Conservation (phyloP, 2,329 filamentous ascomycete species). For the Aspergillus nomiae region DNA sequence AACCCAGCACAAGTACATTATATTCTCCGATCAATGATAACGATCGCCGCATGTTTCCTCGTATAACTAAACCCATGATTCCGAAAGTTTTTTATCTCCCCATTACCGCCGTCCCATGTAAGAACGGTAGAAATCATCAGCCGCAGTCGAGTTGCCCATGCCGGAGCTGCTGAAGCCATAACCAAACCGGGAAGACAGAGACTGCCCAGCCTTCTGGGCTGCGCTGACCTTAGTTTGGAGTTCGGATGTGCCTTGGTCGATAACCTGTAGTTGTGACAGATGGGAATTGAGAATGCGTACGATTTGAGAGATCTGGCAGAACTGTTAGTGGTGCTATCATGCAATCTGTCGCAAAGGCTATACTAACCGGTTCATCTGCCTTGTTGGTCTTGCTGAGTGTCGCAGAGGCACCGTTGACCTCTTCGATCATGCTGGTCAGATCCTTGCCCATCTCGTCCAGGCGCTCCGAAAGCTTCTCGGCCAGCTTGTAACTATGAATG, state of each 20-base stretch:
- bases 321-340: conserved; percentile 13
- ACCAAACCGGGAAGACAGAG: conserved; percentile 47
- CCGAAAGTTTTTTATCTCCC: not conserved
- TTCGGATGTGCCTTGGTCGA: conserved; percentile 80
- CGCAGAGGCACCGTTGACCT: conserved; percentile 92
- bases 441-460: conserved; percentile 94
- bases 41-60: conserved; percentile 2
- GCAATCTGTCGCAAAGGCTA: conserved; percentile 16
- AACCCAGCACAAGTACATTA: conserved; percentile 11
- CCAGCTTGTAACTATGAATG: conserved; percentile 71
- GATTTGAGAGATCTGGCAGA: conserved; percentile 78
- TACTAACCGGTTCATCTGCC: conserved; percentile 79
- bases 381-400: conserved; percentile 87
- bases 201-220: conserved; percentile 76
- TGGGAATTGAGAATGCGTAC: conserved; percentile 94
- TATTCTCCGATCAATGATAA: conserved; percentile 3
- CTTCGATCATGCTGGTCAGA: conserved; percentile 93
- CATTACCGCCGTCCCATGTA: conserved; percentile 72
- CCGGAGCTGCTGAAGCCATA: conserved; percentile 38
- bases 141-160: conserved; percentile 50
- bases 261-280: conserved; percentile 87
- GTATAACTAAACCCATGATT: not conserved
- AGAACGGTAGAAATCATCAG: conserved; percentile 88
- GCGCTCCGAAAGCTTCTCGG: conserved; percentile 87
- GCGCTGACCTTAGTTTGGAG: conserved; percentile 80